These are phyloP conservation scores for Botrytis sinoallii DNA, from an alignment of 2,329 filamentous ascomycete species.

Conservation along the genomic window DNA sequence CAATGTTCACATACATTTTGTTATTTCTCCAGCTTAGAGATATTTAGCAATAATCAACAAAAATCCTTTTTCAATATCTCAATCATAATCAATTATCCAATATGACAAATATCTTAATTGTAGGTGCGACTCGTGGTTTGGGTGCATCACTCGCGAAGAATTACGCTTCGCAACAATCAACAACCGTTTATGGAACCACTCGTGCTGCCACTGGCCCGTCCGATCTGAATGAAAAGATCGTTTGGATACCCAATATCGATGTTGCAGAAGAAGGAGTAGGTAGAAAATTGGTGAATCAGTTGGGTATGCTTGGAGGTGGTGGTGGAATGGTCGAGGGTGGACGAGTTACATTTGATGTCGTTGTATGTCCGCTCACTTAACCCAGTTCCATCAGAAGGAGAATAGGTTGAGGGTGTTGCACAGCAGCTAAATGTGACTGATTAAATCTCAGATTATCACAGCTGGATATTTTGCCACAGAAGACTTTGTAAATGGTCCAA, in stretches of 20 bases:
- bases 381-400: not conserved
- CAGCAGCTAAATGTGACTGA: constrained; percentile 24
- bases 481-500: constrained; percentile 55
- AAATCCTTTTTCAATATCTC: not conserved
- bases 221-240: constrained; percentile 42
- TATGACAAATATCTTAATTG: constrained; percentile 49
- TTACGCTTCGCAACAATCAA: constrained; percentile 50
- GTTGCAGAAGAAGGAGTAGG: constrained; percentile 49
- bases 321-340: constrained; percentile 32
- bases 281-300: constrained; percentile 45
- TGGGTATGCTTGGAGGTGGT: constrained; percentile 38
- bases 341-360: constrained; percentile 43
- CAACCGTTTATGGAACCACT: constrained; percentile 58
- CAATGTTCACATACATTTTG: not conserved
- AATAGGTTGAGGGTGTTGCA: not conserved
- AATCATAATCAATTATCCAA: not conserved
- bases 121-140: constrained; percentile 67
- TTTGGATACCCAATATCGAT: constrained; percentile 60
- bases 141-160: constrained; percentile 58
- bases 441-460: constrained; percentile 57
- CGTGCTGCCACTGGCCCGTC: constrained; percentile 47
- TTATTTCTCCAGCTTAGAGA: not conserved
- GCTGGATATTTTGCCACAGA: constrained; percentile 69
- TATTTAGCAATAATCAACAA: not conserved
- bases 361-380: constrained; percentile 40